Base-by-base conservation (phyloP, 441 rosid species). In the Geranium incanum region DNA sequence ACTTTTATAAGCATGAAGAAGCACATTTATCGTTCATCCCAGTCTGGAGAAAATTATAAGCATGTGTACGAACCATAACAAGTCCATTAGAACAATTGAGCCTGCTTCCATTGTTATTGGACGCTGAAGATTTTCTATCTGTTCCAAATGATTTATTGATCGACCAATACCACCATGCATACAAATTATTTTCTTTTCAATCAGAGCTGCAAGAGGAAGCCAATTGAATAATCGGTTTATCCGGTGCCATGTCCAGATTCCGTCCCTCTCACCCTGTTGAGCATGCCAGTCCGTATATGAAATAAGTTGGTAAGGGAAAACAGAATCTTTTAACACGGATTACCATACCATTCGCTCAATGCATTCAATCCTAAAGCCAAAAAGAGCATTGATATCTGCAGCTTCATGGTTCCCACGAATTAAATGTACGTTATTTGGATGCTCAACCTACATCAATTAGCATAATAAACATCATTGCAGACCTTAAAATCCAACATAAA, bases 161-260 rank as follows among this genome's bases (percentile, higher is more conserved):
- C 99, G 89, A 71, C 99, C 99, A 78, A 95, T 95, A 72, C 99
- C 99, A 52, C 99, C 99, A 76, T 95, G 99, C 99, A 95, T 92
- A 78, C 99, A 95, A 68, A 95, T 88, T 66, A 95, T 95, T 81
- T 95, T 95, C 86, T 92, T 95, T 81, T 95, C 99, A 66, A 95
- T 95, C 67, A 92, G 75, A 76, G 99, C 99, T 36, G 98, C 98
- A 76, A 95, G 77, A 75, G 99, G 98, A 75, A 95, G 91, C 97
- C 97, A 95, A 83, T 92, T 95, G 78, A 95, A 95, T 78, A 95
- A 80, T 37, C 98, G 96, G 74, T 95, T 95, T 81, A 95, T 89
- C 74, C 97, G 88, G 81, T 92, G 96, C 99, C 99, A 95, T 63
- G 87, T 87, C 99, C 99, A 92, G 71, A 95, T 95, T 76, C 99